Evolutionary conservation across 208 protist genomes (phyloP), one percentile per base, ranked within the genome.

Genomic region (Zelonia costaricensis): DNA sequence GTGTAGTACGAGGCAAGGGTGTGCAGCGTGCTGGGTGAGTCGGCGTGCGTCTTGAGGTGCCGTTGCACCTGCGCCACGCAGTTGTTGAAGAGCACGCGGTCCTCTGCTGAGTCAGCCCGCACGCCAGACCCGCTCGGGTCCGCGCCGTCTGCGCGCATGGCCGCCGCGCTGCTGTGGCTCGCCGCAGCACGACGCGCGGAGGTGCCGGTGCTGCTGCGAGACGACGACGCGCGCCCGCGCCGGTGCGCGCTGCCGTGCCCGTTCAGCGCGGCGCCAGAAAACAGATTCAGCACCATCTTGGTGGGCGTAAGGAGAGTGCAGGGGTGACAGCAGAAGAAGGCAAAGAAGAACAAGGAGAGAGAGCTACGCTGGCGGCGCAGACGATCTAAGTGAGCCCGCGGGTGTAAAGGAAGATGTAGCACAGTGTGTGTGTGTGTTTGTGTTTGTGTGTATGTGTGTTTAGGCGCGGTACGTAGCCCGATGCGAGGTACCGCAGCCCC

Each of bases 1-100:
- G 91, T 96, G 74, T 93, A 96, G 73, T 96, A 93, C 4, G 91
- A 94, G 12, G 83, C 91, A 22, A 96, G 67, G 12, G 83, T 93
- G 75, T 91, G 78, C 48, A 96, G 59, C 9, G 78, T 76, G 68
- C 84, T 96, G 16, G 87, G 85, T 0, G 88, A 91, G 55, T 76
- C 71, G 8, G 77, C 67, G 57, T 80, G 82, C 0, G 71, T 48
- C 65, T 93, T 94, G 13, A 96, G 69, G 64, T 88, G 85, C 9
- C 80, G 78, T 72, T 92, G 86, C 52, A 96, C 84, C 74, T 94
- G 86, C 23, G 81, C 69, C 2, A 87, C 86, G 53, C 90, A 95
- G 61, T 87, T 78, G 46, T 71, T 65, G 59, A 95, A 91, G 33
- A 92, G 84, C 13, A 73, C 42, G 25, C 73, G 76, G 35, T 89